Base-by-base conservation (phyloP, 2,329 filamentous ascomycete genomes). In the Lecanicillium sp. region DNA sequence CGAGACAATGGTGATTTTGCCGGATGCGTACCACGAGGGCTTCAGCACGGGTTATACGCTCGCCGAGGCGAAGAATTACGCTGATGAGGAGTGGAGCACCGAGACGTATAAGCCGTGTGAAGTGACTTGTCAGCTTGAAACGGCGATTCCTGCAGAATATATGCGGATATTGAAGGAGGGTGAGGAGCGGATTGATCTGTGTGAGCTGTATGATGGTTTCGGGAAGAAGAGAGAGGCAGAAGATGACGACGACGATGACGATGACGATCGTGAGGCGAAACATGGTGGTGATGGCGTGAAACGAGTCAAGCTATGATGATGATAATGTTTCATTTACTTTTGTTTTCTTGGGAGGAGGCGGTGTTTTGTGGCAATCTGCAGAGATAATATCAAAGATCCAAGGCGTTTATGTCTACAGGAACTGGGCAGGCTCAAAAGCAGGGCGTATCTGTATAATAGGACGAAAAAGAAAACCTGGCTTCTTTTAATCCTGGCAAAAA, bases 31-130 rank as follows among this genome's bases (percentile, higher is more conserved):
- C 35, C 60, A 63, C 38, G 58, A 63, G 42, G 60, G 60, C 3
- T 63, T 63, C 42, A 63, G 60, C 47, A 62, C 59, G n/a, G 60
- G 60, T 0, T 63, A 63, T 38, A 63, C 59, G 28, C 54, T 63
- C 33, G 60, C 60, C 4, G 60, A 63, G 40, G 60, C 60, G 28
- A 63, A 62, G 42, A 63, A 63, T 35, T 63, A 63, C 35, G 60
- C 60, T 15, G 60, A 62, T 27, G 43, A 46, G 9, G 47, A 45
- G n/a, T 63, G 60, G 60, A 57, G 47, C 8, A 54, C 55, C 5
- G 53, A 54, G 20, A 53, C 50, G 3, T 63, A 63, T 37, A 54
- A 59, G 39, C 53, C 59, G 9, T 63, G 60, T 22, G 46, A 59
- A 18, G 39, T 31, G 15, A 53, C 48, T 16, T 63, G 60, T 34